Evolutionary conservation across 78 protist species (phyloP).

Genomic region (Tieghemostelium lacteum): DNA sequence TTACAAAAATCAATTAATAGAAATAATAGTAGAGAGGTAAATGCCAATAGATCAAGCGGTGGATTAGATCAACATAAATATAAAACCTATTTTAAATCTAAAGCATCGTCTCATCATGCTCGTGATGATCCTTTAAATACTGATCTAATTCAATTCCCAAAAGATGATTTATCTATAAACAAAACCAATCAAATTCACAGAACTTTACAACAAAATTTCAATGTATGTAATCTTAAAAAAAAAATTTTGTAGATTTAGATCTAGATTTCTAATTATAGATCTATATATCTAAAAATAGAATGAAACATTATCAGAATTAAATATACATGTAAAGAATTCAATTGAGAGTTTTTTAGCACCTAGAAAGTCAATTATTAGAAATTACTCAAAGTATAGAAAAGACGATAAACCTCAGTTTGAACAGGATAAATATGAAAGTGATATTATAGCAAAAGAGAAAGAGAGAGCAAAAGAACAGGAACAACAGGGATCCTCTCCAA

Average conservation of each 20-base stretch:
- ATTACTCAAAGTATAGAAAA: slow-evolving; percentile 24
- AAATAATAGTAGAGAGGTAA: too few relatives aligned
- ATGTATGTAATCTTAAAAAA: not conserved
- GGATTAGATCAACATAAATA: slow-evolving; percentile 41
- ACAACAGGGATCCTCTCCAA: not conserved
- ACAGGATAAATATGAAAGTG: slow-evolving; percentile 49
- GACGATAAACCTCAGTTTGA: slow-evolving; percentile 17
- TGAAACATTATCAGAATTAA: not conserved
- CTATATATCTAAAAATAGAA: not conserved
- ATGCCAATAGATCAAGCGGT: too few relatives aligned
- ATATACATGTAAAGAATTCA: slow-evolving; percentile 23
- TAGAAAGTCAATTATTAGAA: slow-evolving; percentile 15
- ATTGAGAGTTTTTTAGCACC: slow-evolving; percentile 48
- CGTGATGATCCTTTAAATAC: slow-evolving; percentile 23
- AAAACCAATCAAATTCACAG: slow-evolving; percentile 7
- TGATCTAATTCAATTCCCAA: slow-evolving; percentile 18
- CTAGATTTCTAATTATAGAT: not conserved
- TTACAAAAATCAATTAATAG: too few relatives aligned
- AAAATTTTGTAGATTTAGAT: not conserved
- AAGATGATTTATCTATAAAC: slow-evolving; percentile 16
- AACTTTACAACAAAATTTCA: not conserved
- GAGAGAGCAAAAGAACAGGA: not conserved
- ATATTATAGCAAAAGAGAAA: not conserved
- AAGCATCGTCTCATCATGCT: slow-evolving; percentile 3
- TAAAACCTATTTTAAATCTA: slow-evolving; percentile 20